Percentiles rank a stretch among this genome's conserved stretches.
phyloP scores from a whole-genome alignment of 768 basidiomycete species.

The Mycena floridula region DNA sequence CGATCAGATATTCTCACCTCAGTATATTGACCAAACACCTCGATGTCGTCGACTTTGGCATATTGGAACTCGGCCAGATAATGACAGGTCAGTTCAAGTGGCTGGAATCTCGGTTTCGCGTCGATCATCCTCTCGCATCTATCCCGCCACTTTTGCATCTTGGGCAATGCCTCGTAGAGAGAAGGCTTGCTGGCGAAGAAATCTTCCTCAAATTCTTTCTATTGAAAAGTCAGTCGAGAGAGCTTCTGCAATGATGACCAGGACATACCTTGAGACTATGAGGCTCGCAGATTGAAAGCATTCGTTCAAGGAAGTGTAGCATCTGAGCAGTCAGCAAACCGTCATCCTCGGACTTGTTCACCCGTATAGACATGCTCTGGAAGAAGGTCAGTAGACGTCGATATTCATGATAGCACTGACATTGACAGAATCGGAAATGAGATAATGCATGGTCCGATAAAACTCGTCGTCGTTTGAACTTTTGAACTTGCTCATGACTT shows the following conservation, averaged over 20 bases:
- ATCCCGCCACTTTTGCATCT: slow-evolving; percentile 91
- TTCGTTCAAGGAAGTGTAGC: background rate
- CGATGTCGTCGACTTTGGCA: slow-evolving; percentile 94
- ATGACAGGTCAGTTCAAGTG: slow-evolving; percentile 82
- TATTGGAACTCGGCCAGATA: slow-evolving; percentile 98
- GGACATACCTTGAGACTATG: too few relatives aligned
- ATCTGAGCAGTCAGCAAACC: slow-evolving; percentile 49
- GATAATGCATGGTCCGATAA: slow-evolving; percentile 85
- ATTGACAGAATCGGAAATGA: slow-evolving; percentile 69
- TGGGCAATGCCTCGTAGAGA: slow-evolving; percentile 81
- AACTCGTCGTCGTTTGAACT: slow-evolving; percentile 87
- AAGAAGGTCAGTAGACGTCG: background rate
- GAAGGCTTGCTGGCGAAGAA: slow-evolving; percentile 76
- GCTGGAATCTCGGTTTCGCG: slow-evolving; percentile 73
- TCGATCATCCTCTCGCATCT: slow-evolving; percentile 83
- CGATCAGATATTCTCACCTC: slow-evolving; percentile 49
- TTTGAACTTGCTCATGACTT: slow-evolving; percentile 87
- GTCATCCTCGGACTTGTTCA: slow-evolving; percentile 37
- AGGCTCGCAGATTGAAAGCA: too few relatives aligned
- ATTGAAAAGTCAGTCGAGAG: slow-evolving; percentile 8
- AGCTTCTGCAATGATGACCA: too few relatives aligned
- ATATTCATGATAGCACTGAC: slow-evolving; percentile 31
- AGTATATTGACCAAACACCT: slow-evolving; percentile 98
- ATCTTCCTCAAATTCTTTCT: slow-evolving; percentile 91
- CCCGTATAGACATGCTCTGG: background rate